Percentiles rank a stretch among this genome's conserved stretches.
Evolutionary conservation across 148 eudicot species (phyloP).

Genomic region (Vaccinium darrowii): DNA sequence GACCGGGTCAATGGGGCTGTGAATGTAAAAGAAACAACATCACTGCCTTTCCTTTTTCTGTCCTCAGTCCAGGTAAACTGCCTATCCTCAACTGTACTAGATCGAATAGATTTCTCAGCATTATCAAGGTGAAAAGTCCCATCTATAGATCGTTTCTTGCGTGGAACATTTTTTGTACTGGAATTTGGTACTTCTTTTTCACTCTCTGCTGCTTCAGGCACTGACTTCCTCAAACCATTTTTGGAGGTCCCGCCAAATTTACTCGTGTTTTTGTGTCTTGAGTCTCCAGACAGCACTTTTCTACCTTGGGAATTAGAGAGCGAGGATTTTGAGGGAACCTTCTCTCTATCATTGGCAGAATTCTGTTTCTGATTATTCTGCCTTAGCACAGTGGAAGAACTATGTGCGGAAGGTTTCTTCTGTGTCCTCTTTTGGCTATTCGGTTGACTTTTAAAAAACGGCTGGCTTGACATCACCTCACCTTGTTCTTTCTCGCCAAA

Average conservation of each 20-base stretch:
- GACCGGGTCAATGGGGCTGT: constrained; percentile 73
- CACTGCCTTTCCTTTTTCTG: constrained; percentile 58
- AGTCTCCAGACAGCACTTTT: constrained; percentile 41
- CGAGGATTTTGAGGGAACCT: constrained; percentile 44
- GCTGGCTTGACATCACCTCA: constrained; percentile 36
- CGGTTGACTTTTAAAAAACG: constrained; percentile 44
- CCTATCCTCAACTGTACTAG: constrained; percentile 24
- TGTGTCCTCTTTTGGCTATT: constrained; percentile 36
- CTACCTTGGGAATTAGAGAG: constrained; percentile 39
- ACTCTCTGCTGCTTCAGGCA: constrained; percentile 45
- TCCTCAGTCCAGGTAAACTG: constrained; percentile 55
- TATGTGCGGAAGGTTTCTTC: constrained; percentile 46
- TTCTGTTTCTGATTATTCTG: constrained; percentile 94
- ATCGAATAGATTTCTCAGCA: constrained; percentile 4
- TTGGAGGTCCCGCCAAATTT: constrained; percentile 40
- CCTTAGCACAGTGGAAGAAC: constrained; percentile 45
- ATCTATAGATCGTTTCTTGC: constrained; percentile 71
- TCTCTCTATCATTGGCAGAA: constrained; percentile 47
- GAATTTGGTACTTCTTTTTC: constrained; percentile 45
- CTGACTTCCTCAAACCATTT: constrained; percentile 56
- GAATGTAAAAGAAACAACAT: constrained; percentile 93
- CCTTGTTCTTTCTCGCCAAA: constrained; percentile 46
- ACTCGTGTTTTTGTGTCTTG: constrained; percentile 32
- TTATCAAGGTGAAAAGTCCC: constrained; percentile 40
- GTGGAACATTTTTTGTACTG: constrained; percentile 42